A percentile compares a stretch with the other conserved stretches of the same genome.
These are phyloP conservation scores for Tremella mesenterica DNA, from an alignment of 768 basidiomycete genomes.

Conservation along the genomic window DNA sequence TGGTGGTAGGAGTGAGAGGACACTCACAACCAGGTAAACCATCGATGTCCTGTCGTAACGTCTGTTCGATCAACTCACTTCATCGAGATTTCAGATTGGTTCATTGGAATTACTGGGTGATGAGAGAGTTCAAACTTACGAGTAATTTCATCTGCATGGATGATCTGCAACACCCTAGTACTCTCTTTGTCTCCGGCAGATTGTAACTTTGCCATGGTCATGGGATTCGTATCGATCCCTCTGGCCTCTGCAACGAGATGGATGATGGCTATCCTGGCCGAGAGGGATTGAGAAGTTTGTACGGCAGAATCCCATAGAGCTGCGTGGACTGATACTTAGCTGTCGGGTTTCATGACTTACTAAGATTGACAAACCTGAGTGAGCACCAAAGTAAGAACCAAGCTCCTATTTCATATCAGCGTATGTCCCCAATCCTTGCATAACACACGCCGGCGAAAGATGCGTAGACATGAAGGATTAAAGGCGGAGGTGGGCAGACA, in stretches of 20 bases:
- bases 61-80: conserved; percentile 48
- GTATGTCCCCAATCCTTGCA: not conserved
- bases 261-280: conserved; percentile 68
- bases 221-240: conserved; percentile 74
- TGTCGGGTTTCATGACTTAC: not conserved
- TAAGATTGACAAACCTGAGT: conserved; percentile 12
- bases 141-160: conserved; percentile 70
- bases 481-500: no score
- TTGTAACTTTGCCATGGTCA: conserved; percentile 64
- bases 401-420: conserved; percentile 17
- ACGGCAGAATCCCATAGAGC: conserved; percentile 70
- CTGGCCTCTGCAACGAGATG: conserved; percentile 78
- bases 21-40: conserved; percentile 70
- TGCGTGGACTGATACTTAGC: conserved; percentile 56
- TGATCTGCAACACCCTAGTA: conserved; percentile 61
- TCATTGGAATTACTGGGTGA: no score
- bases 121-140: no score
- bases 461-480: no score
- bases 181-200: conserved; percentile 59
- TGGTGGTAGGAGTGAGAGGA: no score
- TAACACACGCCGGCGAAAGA: no score
- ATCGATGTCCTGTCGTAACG: conserved; percentile 70
- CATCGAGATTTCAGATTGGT: no score
- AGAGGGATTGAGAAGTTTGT: conserved; percentile 59
- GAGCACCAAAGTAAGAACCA: conserved; percentile 61